phyloP scores from a whole-genome alignment of 2,329 filamentous ascomycete species.

The Hirsutella minnesotensis region DNA sequence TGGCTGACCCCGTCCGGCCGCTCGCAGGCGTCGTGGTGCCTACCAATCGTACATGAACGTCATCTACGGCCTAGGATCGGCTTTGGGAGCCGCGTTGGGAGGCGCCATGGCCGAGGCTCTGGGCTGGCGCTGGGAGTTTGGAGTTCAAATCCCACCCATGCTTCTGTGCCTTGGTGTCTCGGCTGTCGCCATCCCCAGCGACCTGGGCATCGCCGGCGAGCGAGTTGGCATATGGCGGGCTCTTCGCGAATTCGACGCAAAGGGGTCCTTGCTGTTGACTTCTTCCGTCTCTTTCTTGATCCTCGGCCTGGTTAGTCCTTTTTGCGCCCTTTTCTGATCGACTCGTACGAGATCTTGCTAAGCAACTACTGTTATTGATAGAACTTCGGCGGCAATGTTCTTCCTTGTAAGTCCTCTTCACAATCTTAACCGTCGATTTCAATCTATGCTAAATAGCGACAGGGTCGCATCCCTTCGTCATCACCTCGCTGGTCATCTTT shows the following conservation, averaged over 20 bases:
- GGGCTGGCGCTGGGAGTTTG: slow-evolving; percentile 66
- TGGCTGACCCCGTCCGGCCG: not conserved
- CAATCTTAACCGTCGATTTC: not conserved
- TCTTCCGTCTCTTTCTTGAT: slow-evolving; percentile 44
- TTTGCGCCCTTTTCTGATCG: too few species aligned
- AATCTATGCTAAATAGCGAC: not conserved
- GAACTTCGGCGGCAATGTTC: slow-evolving; percentile 52
- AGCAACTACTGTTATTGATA: slow-evolving; percentile 12
- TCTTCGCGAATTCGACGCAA: slow-evolving; percentile 43
- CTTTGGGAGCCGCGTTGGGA: slow-evolving; percentile 55
- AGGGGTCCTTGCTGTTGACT: slow-evolving; percentile 41
- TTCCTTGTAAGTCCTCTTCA: slow-evolving; percentile 34
- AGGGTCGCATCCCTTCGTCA: slow-evolving; percentile 48
- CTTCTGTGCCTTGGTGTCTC: slow-evolving; percentile 33
- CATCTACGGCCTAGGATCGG: slow-evolving; percentile 45
- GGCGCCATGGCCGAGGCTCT: slow-evolving; percentile 57
- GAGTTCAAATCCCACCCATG: slow-evolving; percentile 44
- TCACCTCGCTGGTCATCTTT: slow-evolving; percentile 37
- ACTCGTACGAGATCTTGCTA: not conserved
- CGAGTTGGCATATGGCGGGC: slow-evolving; percentile 32
- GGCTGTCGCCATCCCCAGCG: slow-evolving; percentile 33
- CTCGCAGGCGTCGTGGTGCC: slow-evolving; percentile 45
- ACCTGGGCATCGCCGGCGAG: slow-evolving; percentile 36
- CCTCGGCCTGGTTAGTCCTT: slow-evolving; percentile 37
- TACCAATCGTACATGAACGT: slow-evolving; percentile 65